Conservation (phyloP, 2,329 filamentous ascomycete genomes). For the Calonectria pauciramosa region DNA sequence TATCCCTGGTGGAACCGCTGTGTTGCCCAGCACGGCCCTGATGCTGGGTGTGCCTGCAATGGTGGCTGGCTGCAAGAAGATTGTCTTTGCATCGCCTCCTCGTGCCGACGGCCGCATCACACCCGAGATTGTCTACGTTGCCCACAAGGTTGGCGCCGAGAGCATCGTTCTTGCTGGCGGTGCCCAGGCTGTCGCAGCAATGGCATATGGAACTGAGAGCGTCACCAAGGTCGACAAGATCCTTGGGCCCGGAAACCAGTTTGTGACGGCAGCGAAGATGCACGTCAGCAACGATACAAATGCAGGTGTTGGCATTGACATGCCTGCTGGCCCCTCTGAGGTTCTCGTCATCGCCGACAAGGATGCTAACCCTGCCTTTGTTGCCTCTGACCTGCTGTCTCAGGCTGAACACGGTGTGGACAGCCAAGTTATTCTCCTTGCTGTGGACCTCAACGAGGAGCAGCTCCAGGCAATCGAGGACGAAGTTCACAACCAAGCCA, state of each 20-base stretch:
- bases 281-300: slow-evolving; percentile 97
- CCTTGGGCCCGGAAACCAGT: slow-evolving; percentile 96
- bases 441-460: slow-evolving; percentile 80
- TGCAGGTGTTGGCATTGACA: slow-evolving; percentile 95
- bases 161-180: slow-evolving; percentile 96
- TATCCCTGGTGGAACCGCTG: slow-evolving; percentile 94
- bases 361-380: slow-evolving; percentile 90
- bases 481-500: slow-evolving; percentile 89
- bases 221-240: slow-evolving; percentile 99
- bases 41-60: slow-evolving; percentile 98
- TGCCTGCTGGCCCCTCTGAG: slow-evolving; percentile 97
- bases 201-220: slow-evolving; percentile 97
- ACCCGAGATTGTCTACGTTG: slow-evolving; percentile 96
- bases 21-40: slow-evolving; percentile 95
- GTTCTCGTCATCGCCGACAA: slow-evolving; percentile 96
- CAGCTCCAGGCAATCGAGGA: slow-evolving; percentile 89
- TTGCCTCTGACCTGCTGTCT: slow-evolving; percentile 92
- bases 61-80: slow-evolving; percentile 96
- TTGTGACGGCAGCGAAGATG: slow-evolving; percentile 99
- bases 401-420: slow-evolving; percentile 98
- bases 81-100: slow-evolving; percentile 93
- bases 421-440: slow-evolving; percentile 93
- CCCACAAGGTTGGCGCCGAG: slow-evolving; percentile 96
- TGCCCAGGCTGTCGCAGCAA: slow-evolving; percentile 93
- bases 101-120: slow-evolving; percentile 91